phyloP scores from a whole-genome alignment of 2,329 filamentous ascomycete genomes.

The Cryphonectria naterciae region DNA sequence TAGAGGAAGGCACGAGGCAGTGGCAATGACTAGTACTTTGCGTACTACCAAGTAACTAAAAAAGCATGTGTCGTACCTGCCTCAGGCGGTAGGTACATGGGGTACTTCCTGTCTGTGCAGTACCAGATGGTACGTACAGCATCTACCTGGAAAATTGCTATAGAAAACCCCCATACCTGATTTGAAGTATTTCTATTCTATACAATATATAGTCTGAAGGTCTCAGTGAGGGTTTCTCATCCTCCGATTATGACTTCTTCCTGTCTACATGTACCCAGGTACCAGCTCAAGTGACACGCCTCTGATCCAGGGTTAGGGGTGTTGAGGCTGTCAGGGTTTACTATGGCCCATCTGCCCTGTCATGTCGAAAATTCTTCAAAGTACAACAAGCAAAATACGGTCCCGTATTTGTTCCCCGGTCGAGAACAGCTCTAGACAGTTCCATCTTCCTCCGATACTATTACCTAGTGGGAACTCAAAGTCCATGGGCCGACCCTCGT shows the following conservation, averaged over 20 bases:
- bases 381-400: not conserved
- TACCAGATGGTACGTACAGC: too few species aligned
- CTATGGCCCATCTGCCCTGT: not conserved
- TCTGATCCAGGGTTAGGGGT: not conserved
- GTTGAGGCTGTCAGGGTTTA: not conserved
- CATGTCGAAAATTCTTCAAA: not conserved
- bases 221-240: not conserved
- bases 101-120: not conserved
- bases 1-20: not conserved
- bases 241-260: not conserved
- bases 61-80: not conserved
- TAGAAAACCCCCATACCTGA: too few species aligned
- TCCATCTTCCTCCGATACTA: not conserved
- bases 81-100: not conserved
- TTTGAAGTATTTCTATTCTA: too few species aligned
- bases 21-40: not conserved
- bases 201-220: not conserved
- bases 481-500: not conserved
- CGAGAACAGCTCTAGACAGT: not conserved
- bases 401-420: too few species aligned
- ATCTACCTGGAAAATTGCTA: not conserved
- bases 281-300: not conserved
- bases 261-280: not conserved
- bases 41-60: too few species aligned
- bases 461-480: too few species aligned